Base-by-base conservation (phyloP, 305 asterid genomes). In the Andrographis paniculata region DNA sequence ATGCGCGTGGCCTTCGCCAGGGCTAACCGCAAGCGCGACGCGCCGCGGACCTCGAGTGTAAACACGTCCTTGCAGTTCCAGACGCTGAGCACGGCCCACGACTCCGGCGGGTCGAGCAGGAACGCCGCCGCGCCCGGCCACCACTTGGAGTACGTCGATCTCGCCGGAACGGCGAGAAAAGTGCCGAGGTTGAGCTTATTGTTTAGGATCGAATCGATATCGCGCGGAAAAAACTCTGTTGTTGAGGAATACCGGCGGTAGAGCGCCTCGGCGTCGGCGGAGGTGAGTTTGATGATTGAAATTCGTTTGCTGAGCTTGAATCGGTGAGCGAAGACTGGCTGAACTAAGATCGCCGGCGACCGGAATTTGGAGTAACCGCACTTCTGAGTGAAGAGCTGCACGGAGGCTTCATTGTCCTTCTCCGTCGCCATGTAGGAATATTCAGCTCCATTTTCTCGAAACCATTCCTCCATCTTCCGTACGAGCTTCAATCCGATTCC, bases 401-500 rank as follows among this genome's bases (percentile, higher is more conserved):
- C 73, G 6, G 97, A 87, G 4, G 95, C 88, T 18, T 64, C 48
- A 59, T 87, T 87, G 73, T 87, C 97, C 12, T 63, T 81, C 64
- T 87, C 97, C 0, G 97, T 84, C 2, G 97, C 97, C 80, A 87
- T 84, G 63, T 84, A 87, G 0, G 95, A 79, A 66, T 87, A 87
- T 51, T 81, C 92, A 5, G 92, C 94, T 7, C 95, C 97, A 55
- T 75, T 84, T 43, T 75, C 81, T 20, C 53, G 61, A 23, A 87
- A 84, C 97, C 95, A 87, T 9, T 64, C 66, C 37, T 87, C 95
- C 56, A 87, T 62, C 55, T 45, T 41, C 2, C 69, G 60, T 38
- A 87, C 95, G 5, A 87, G 63, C 55, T 84, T 76, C 58, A 75
- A 14, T 27, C 87, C 97, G n/a, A 87, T 81, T 54, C 97, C 94